phyloP scores from a whole-genome alignment of 176 grass and related monocot species.

The Puccinellia tenuiflora region DNA sequence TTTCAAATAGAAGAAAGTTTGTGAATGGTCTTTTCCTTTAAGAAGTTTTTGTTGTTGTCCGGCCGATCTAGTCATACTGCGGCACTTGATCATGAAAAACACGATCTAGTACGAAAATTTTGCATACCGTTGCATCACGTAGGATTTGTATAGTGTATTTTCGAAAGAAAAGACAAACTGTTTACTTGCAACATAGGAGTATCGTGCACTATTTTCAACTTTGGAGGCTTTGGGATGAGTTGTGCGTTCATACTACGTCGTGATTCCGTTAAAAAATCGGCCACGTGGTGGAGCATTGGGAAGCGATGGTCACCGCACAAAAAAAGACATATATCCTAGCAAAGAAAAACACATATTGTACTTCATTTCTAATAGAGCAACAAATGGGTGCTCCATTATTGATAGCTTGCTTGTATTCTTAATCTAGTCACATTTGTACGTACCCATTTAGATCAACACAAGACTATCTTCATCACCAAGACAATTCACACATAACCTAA shows the following conservation, averaged over 20 bases:
- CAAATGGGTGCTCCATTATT: too few species aligned
- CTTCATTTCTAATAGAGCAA: neutral
- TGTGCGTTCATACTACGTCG: neutral
- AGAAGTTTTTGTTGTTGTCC: too few species aligned
- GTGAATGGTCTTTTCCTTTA: neutral
- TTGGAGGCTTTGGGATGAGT: neutral
- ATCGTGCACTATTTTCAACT: neutral
- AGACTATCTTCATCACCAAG: too few species aligned
- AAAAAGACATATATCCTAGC: neutral
- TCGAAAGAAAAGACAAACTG: neutral
- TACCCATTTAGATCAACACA: too few species aligned
- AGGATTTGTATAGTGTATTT: neutral
- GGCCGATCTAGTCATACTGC: neutral
- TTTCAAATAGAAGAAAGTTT: neutral
- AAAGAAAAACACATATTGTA: neutral
- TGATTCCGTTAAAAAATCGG: neutral
- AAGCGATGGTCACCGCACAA: neutral
- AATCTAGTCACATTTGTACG: too few species aligned
- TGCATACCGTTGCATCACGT: neutral
- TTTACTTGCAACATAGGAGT: neutral
- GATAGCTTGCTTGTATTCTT: too few species aligned
- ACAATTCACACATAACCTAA: neutral
- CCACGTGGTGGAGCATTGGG: neutral
- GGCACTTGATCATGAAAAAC: neutral
- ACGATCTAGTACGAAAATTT: neutral